A percentile compares a stretch with the other conserved stretches of the same genome.
Evolutionary conservation across 345 rosid species (phyloP).

Genomic region (Aethionema arabicum): DNA sequence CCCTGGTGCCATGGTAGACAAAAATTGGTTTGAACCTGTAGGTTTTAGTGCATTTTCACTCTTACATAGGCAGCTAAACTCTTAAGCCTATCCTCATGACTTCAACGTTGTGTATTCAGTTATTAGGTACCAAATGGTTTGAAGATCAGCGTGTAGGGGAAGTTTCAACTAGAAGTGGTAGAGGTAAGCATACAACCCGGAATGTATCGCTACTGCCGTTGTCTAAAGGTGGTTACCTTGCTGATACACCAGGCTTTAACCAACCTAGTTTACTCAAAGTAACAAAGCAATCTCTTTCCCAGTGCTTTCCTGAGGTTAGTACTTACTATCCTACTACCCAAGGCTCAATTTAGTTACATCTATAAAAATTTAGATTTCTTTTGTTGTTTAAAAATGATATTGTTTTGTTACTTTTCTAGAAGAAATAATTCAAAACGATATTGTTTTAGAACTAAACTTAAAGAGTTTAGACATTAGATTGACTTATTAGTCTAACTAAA

Average conservation of each 20-base stretch:
- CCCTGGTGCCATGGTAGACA: slow-evolving; percentile 43
- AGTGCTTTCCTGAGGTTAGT: slow-evolving; percentile 85
- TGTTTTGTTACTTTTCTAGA: too few relatives aligned
- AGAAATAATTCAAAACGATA: too few relatives aligned
- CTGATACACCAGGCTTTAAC: slow-evolving; percentile 97
- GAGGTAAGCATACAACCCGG: slow-evolving; percentile 90
- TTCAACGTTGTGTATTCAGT: slow-evolving; percentile 38
- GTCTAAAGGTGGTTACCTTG: slow-evolving; percentile 75
- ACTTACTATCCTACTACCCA: too few relatives aligned
- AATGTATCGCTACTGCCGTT: slow-evolving; percentile 80
- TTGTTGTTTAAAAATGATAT: too few relatives aligned
- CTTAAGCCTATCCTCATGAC: not conserved
- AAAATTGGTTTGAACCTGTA: slow-evolving; percentile 76
- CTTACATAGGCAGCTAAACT: not conserved
- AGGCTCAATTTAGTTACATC: too few relatives aligned
- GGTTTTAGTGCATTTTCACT: slow-evolving; percentile 31
- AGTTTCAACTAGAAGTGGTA: slow-evolving; percentile 79
- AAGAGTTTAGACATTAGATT: too few relatives aligned
- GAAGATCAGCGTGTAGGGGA: slow-evolving; percentile 82
- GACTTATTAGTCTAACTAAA: too few relatives aligned
- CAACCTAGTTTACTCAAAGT: slow-evolving; percentile 91
- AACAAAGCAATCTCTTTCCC: slow-evolving; percentile 80
- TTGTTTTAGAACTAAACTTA: too few relatives aligned
- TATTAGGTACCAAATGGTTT: slow-evolving; percentile 72
- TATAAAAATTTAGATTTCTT: too few relatives aligned